Evolutionary conservation across 768 basidiomycete genomes (phyloP).

Genomic region (Tulasnella sp.): DNA sequence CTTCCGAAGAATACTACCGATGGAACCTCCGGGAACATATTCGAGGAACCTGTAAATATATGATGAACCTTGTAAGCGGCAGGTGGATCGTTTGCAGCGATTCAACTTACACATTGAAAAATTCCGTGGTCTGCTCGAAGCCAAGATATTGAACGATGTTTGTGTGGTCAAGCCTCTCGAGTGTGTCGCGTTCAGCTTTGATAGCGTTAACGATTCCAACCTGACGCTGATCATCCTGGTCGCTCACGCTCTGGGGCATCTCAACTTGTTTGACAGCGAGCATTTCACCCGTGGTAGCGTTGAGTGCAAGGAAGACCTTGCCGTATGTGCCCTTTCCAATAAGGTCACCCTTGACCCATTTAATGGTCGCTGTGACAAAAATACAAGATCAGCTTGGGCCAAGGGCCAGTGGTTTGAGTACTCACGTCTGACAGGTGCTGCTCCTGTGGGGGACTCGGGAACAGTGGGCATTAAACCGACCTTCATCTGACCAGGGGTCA

Average conservation of each 20-base stretch:
- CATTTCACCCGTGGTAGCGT: constrained; percentile 96
- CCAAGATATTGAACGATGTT: constrained; percentile 97
- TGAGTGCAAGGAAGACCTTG: constrained; percentile 89
- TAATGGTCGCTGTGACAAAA: constrained; percentile 62
- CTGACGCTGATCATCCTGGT: constrained; percentile 82
- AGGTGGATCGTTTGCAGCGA: no score
- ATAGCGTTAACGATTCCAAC: constrained; percentile 79
- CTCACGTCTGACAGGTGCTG: constrained; percentile 56
- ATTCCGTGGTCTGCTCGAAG: constrained; percentile 78
- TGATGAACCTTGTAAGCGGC: no score
- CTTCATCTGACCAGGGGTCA: constrained; percentile 63
- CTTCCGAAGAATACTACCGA: constrained; percentile 80
- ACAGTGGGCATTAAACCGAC: constrained; percentile 33
- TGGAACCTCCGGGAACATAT: constrained; percentile 95
- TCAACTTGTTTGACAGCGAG: constrained; percentile 99
- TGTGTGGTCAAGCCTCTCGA: constrained; percentile 93
- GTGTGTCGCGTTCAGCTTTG: constrained; percentile 89
- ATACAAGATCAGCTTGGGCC: no score
- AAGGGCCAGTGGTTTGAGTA: constrained; percentile 23
- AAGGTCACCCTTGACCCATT: constrained; percentile 96
- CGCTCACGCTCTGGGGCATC: constrained; percentile 80
- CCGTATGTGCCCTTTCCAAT: constrained; percentile 98
- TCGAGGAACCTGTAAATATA: constrained; percentile 76
- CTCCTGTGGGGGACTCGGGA: constrained; percentile 47
- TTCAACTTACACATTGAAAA: constrained; percentile 86